Conservation (phyloP, 192 early-diverging fungal species). For the Rhizophagus sp. region DNA sequence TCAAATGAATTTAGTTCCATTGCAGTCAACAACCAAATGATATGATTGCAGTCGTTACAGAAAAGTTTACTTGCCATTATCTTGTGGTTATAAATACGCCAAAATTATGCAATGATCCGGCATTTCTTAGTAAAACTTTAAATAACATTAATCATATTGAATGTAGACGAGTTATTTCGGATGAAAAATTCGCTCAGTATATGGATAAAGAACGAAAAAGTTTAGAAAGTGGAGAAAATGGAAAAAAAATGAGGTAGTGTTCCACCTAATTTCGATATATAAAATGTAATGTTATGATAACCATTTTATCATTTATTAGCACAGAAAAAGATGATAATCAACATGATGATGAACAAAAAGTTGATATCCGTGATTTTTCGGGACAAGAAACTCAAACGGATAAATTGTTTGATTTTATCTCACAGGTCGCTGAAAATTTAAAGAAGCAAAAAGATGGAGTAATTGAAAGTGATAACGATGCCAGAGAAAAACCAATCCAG, state of each 20-base stretch:
- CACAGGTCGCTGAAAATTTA: not conserved
- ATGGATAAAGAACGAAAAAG: not conserved
- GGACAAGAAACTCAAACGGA: not conserved
- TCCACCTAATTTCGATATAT: not conserved
- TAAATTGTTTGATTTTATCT: not conserved
- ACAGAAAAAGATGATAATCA: not conserved
- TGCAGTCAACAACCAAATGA: conserved; percentile 64
- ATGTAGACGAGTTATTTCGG: conserved; percentile 65
- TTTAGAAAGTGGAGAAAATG: not conserved
- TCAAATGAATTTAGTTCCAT: conserved; percentile 60
- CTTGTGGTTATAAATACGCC: conserved; percentile 76
- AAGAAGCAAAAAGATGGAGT: not conserved
- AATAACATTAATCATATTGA: conserved; percentile 56
- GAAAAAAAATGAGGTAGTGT: not conserved
- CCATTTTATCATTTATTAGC: not conserved
- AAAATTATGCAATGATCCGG: conserved; percentile 65
- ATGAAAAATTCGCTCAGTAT: conserved; percentile 29
- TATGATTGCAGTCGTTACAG: conserved; percentile 64
- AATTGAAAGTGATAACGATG: not conserved
- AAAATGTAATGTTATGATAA: not conserved
- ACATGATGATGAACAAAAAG: not conserved
- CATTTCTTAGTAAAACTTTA: conserved; percentile 45
- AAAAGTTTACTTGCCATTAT: conserved; percentile 74
- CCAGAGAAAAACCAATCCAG: not conserved
- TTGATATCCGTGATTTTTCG: not conserved